Conservation (phyloP, 441 rosid species). For the Gossypium davidsonii region DNA sequence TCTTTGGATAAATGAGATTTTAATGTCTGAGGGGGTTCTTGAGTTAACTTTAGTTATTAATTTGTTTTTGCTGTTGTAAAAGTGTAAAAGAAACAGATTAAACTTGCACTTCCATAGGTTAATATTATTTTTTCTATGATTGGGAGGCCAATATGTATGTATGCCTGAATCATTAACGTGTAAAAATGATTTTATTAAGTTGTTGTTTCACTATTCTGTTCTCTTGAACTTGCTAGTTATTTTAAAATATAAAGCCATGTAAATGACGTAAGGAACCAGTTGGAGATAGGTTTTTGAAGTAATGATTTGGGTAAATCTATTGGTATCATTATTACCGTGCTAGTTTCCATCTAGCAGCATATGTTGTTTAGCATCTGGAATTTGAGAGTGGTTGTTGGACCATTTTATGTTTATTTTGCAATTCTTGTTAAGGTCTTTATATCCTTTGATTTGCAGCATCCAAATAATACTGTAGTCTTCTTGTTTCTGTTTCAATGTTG, state of each 20-base stretch:
- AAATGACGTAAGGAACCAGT: neutral
- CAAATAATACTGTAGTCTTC: neutral
- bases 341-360: neutral
- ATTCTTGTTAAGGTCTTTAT: constrained; percentile 6
- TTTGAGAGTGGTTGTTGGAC: neutral
- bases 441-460: neutral
- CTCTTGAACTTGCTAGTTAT: neutral
- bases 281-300: neutral
- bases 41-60: neutral
- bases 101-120: neutral
- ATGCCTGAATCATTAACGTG: neutral
- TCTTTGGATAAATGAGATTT: neutral
- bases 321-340: neutral
- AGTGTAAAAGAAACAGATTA: neutral
- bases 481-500: neutral
- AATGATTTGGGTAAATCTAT: neutral
- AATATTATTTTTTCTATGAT: neutral
- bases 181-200: neutral
- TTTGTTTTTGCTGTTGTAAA: neutral
- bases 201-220: too few species aligned
- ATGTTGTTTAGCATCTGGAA: neutral
- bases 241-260: neutral
- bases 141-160: neutral
- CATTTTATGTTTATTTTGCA: neutral
- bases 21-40: neutral